phyloP scores from a whole-genome alignment of 2,329 filamentous ascomycete genomes.

The Colletotrichum magnum region DNA sequence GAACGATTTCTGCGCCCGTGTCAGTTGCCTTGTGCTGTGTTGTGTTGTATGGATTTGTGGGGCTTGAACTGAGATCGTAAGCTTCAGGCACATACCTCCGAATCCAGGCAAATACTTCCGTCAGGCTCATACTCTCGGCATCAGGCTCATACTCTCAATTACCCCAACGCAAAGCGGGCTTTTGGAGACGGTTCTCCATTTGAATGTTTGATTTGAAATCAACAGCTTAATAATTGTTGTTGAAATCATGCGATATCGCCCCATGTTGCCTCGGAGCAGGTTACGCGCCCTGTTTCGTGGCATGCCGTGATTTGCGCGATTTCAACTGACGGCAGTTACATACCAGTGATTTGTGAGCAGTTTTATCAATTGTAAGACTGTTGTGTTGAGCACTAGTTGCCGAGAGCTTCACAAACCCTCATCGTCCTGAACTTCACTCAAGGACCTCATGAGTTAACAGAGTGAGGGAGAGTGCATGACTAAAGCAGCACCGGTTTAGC shows the following conservation, averaged over 20 bases:
- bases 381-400: no score
- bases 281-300: neutral
- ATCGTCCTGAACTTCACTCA: no score
- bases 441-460: no score
- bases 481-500: no score
- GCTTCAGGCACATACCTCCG: slow-evolving; percentile 19
- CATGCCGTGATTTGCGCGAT: no score
- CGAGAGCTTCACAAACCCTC: no score
- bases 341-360: no score
- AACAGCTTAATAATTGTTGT: neutral
- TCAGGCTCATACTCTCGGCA: neutral
- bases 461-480: no score
- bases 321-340: no score
- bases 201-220: neutral
- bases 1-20: no score
- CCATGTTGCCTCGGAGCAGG: neutral
- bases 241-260: neutral
- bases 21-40: neutral
- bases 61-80: neutral
- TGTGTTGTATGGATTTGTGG: neutral
- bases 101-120: neutral
- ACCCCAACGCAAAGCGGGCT: neutral
- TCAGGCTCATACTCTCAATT: neutral
- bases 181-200: neutral
- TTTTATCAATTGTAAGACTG: no score